Evolutionary conservation across 495 filamentous ascomycete genomes (phyloP).

Genomic region (Viridothelium virens): DNA sequence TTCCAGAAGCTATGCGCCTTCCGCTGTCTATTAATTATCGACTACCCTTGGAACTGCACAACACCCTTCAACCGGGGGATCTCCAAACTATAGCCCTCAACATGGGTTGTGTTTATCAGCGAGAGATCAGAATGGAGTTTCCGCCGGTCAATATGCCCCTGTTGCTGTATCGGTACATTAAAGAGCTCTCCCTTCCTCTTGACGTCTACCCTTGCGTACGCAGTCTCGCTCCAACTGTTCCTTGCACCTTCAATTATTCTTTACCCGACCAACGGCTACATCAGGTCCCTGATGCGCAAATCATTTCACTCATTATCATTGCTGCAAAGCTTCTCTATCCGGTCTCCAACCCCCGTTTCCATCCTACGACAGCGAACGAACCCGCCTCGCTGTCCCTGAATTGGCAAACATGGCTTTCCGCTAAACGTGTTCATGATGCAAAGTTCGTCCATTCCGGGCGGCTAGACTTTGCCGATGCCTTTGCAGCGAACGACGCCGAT

Average conservation of each 20-base stretch:
- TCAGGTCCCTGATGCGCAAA: constrained; percentile 59
- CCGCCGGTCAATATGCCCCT: constrained; percentile 63
- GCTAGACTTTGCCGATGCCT: constrained; percentile 21
- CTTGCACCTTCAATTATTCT: constrained; percentile 51
- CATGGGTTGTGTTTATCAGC: constrained; percentile 53
- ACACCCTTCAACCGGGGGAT: constrained; percentile 43
- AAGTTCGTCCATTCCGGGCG: background rate
- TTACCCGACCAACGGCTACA: constrained; percentile 33
- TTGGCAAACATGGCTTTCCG: constrained; percentile 62
- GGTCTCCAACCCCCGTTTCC: constrained; percentile 54
- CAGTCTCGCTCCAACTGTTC: constrained; percentile 50
- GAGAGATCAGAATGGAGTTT: constrained; percentile 60
- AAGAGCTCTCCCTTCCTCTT: constrained; percentile 66
- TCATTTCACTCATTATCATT: constrained; percentile 66
- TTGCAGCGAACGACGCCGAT: constrained; percentile 54
- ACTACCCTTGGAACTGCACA: constrained; percentile 28
- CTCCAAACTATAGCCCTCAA: constrained; percentile 58
- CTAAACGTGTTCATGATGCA: background rate
- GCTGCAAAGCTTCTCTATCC: constrained; percentile 72
- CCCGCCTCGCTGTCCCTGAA: constrained; percentile 55
- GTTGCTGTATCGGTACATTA: constrained; percentile 61
- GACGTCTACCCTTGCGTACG: constrained; percentile 60
- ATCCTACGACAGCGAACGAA: constrained; percentile 50
- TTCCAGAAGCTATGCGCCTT: constrained; percentile 30
- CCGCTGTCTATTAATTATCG: constrained; percentile 29